Evolutionary conservation across 192 early-diverging fungal species (phyloP).

Genomic region (Powellomyces hirtus): DNA sequence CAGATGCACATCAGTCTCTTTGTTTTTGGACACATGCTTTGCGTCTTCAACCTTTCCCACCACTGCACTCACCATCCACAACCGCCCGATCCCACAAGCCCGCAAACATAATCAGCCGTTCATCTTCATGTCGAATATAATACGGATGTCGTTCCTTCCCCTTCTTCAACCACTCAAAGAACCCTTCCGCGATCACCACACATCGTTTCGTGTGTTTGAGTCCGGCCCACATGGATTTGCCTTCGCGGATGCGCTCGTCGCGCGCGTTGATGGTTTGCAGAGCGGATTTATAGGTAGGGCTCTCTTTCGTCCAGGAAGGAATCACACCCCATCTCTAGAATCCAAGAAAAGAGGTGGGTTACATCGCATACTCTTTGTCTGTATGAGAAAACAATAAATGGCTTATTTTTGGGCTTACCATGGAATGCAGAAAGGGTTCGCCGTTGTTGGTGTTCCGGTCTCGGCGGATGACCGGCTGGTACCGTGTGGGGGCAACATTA

Average conservation of each 20-base stretch:
- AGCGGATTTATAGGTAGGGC: constrained; percentile 10
- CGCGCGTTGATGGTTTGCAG: constrained; percentile 45
- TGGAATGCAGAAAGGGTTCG: constrained; percentile 4
- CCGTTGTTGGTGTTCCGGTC: neutral
- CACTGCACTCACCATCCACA: constrained; percentile 45
- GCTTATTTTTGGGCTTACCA: no score
- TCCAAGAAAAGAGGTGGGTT: no score
- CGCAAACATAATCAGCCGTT: constrained; percentile 34
- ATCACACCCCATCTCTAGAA: constrained; percentile 34
- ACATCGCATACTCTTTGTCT: no score
- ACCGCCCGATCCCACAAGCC: constrained; percentile 62
- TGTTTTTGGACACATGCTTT: no score
- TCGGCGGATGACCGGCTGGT: constrained; percentile 12
- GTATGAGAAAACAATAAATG: no score
- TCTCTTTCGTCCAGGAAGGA: constrained; percentile 25
- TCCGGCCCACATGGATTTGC: constrained; percentile 30
- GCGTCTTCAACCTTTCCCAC: no score
- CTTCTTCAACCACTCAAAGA: constrained; percentile 44
- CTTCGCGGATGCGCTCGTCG: constrained; percentile 32
- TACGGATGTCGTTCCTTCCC: constrained; percentile 23
- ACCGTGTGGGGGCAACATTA: constrained; percentile 25
- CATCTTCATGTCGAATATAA: constrained; percentile 23
- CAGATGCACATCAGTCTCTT: neutral
- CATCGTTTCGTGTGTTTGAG: constrained; percentile 40
- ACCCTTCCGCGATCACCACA: constrained; percentile 43